phyloP scores from a whole-genome alignment of 305 asterid genomes.

The Nicotiana rustica region DNA sequence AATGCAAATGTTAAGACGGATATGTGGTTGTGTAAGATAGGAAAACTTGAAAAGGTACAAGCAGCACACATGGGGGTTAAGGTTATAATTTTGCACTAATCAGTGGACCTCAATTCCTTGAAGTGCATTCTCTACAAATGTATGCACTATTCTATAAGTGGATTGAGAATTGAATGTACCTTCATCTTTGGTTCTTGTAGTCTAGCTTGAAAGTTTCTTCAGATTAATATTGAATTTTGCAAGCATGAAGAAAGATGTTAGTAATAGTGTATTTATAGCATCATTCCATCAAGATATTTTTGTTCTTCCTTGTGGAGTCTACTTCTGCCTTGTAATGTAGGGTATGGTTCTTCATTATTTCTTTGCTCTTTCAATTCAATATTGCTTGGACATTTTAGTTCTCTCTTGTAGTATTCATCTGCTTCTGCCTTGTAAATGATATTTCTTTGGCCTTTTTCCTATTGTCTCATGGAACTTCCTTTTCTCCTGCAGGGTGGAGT shows the following conservation, averaged over 20 bases:
- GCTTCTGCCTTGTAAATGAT: neutral
- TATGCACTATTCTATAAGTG: neutral
- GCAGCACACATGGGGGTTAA: neutral
- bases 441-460: neutral
- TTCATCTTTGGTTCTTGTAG: conserved; percentile 11
- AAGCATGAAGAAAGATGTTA: conserved; percentile 4
- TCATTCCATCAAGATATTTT: conserved; percentile 1
- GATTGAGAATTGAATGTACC: neutral
- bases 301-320: conserved; percentile 12
- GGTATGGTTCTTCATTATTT: conserved; percentile 2
- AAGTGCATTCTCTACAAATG: neutral
- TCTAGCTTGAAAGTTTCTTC: conserved; percentile 13
- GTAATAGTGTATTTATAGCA: conserved; percentile 5
- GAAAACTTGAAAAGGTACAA: neutral
- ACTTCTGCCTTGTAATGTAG: neutral
- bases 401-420: conserved; percentile 8
- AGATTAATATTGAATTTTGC: conserved; percentile 3
- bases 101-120: conserved; percentile 17
- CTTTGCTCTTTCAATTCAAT: neutral
- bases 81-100: conserved; percentile 20
- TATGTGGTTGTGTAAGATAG: neutral
- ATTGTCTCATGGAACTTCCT: neutral
- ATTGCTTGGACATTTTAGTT: conserved; percentile 11
- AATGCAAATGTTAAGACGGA: neutral
- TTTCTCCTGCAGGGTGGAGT: conserved; percentile 71